Conservation (phyloP, 2,329 filamentous ascomycete species). For the Fusarium sp. region DNA sequence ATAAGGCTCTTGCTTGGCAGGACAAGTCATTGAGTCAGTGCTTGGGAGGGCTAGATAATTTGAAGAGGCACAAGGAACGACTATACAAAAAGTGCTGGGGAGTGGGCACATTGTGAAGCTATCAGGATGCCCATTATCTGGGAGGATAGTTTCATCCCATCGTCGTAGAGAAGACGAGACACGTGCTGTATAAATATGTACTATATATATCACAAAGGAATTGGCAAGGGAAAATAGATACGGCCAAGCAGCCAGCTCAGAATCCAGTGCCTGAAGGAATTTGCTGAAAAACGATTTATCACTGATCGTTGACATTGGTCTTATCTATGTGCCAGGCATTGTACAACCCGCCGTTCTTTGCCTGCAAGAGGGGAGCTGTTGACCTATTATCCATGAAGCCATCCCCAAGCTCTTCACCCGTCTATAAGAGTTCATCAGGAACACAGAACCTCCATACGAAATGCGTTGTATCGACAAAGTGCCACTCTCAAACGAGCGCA, state of each 20-base stretch:
- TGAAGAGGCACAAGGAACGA: conserved; percentile 60
- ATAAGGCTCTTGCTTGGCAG: conserved; percentile 69
- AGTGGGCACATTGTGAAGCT: not conserved
- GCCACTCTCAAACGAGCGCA: not conserved
- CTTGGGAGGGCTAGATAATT: conserved; percentile 64
- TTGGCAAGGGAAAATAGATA: not conserved
- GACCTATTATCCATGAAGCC: not conserved
- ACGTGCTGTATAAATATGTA: conserved; percentile 20
- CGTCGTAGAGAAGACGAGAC: not conserved
- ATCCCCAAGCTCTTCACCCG: not conserved
- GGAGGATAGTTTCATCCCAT: not conserved
- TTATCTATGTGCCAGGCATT: conserved; percentile 27
- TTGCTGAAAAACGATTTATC: not conserved
- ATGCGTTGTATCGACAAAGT: conserved; percentile 5
- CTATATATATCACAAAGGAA: conserved; percentile 15
- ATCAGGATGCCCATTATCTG: not conserved
- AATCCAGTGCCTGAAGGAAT: not conserved
- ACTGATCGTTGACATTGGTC: conserved; percentile 8
- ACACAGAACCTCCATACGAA: not conserved
- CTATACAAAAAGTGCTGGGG: conserved; percentile 48
- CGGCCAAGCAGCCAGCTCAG: not conserved
- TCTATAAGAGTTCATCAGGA: conserved; percentile 14
- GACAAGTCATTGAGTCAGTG: conserved; percentile 66
- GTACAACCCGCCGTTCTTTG: conserved; percentile 4
- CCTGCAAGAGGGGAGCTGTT: conserved; percentile 20